A percentile compares a stretch with the other conserved stretches of the same genome.
Conservation (phyloP, 2,329 filamentous ascomycete species). For the Calonectria ilicicola region DNA sequence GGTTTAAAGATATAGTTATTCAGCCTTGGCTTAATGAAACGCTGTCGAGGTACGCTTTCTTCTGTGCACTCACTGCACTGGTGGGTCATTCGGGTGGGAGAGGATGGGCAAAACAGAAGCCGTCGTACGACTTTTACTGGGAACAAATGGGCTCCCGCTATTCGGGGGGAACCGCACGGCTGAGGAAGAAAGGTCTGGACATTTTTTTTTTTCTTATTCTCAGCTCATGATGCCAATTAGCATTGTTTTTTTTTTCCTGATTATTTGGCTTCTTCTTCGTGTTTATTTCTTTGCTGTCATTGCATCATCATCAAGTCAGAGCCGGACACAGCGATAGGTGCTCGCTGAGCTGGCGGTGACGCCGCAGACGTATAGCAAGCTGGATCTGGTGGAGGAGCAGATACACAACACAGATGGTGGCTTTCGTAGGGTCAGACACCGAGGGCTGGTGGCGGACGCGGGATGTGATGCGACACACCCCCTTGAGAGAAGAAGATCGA, state of each 20-base stretch:
- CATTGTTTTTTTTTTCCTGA: too few species aligned
- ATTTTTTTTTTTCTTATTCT: too few species aligned
- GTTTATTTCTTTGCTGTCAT: neutral
- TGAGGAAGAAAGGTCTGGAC: neutral
- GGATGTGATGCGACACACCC: conserved; percentile 14
- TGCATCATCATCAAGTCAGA: neutral
- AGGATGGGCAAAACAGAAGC: conserved; percentile 1
- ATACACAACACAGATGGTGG: conserved; percentile 6
- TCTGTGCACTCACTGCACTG: conserved; percentile 6
- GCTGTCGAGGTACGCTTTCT: neutral
- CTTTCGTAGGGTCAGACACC: conserved; percentile 14
- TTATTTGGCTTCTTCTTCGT: too few species aligned
- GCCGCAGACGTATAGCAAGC: neutral
- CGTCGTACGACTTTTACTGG: conserved; percentile 25
- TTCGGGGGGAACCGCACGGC: neutral
- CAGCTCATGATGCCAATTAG: neutral
- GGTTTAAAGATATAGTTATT: neutral
- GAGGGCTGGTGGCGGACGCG: conserved; percentile 5
- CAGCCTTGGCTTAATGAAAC: neutral
- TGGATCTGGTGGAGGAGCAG: neutral
- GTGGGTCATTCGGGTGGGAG: conserved; percentile 10
- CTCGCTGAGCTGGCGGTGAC: neutral
- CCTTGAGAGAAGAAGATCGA: conserved; percentile 6
- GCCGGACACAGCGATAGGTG: neutral
- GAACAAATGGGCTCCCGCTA: conserved; percentile 1